A percentile compares a stretch with the other conserved stretches of the same genome.
Conservation (phyloP, 805 yeast species). For the Starmerella vitae region DNA sequence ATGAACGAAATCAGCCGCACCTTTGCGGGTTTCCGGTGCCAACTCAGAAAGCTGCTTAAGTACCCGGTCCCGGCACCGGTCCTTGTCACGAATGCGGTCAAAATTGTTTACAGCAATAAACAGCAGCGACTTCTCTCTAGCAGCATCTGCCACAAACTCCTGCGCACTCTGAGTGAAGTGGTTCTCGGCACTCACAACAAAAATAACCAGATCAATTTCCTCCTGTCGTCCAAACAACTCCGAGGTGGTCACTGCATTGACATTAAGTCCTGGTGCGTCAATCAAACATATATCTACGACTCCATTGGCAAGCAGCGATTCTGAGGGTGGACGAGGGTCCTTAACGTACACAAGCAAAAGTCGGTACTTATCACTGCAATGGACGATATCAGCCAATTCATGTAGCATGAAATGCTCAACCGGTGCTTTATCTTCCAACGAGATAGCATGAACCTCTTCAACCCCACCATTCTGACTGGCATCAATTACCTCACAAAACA, state of each 20-base stretch:
- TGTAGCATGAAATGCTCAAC: constrained; percentile 27
- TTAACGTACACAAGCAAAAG: constrained; percentile 68
- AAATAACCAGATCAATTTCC: constrained; percentile 89
- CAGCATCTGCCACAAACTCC: constrained; percentile 82
- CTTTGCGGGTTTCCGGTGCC: constrained; percentile 84
- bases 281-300: constrained; percentile 82
- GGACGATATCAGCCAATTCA: constrained; percentile 56
- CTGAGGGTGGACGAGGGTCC: constrained; percentile 53
- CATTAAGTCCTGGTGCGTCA: constrained; percentile 93
- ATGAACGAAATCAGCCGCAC: constrained; percentile 82
- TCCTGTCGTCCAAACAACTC: constrained; percentile 93
- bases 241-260: constrained; percentile 87
- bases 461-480: constrained; percentile 56
- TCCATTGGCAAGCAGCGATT: constrained; percentile 72
- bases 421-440: neutral
- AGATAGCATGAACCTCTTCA: constrained; percentile 90
- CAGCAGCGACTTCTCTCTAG: constrained; percentile 79
- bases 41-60: constrained; percentile 71
- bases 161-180: constrained; percentile 89
- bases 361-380: constrained; percentile 55
- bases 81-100: constrained; percentile 71
- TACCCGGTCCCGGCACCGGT: constrained; percentile 61
- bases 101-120: constrained; percentile 90
- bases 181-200: constrained; percentile 92
- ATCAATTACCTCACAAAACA: constrained; percentile 88